Evolutionary conservation across 1,284 basidiomycete species (phyloP), one percentile per base, ranked within the genome.

Genomic region (Veloboletus limbatus): DNA sequence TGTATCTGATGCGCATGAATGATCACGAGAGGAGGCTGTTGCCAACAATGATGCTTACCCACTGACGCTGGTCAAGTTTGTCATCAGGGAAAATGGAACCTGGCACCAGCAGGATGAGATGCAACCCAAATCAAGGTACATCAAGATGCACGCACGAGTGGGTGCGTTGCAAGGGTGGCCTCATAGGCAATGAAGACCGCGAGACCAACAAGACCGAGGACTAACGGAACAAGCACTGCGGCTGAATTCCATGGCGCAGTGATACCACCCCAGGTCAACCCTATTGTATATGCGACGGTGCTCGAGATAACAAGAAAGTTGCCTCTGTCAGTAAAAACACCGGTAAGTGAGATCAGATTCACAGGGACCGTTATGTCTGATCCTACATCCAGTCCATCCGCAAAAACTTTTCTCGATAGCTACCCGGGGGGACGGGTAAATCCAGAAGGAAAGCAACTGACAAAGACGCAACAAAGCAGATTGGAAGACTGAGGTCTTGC

Each of bases 401-500:
- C 18, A 22, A 3, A 18, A 40, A 13, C 17, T 46, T 46, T 21
- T 33, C 44, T 27, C 35, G 36, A 16, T 31, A 47, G 25, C 14
- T 38, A 3, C 54, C 48, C 3, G 45, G 35, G 2, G 54, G 52
- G 3, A 17, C 26, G 0, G 54, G 54, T 8, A 54, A 26, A 38
- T 56, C 54, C 34, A 51, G 30, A 7, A 56, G 41, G 7, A 51
- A 14, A 13, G 50, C 0, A 4, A 45, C 45, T 0, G 14, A 44
- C 0, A 51, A 2, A 9, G 18, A 53, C 1, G 53, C 56, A 8
- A 53, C 10, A 18, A 53, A 9, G 2, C 27, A 38, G 32, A 55
- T 44, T 3, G 56, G 54, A 18, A 55, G 52, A 17, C 58, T 57
- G 31, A 57, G 42, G 16, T 58, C 55, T 57, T 13, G 13, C n/a